These are phyloP conservation scores for Stagonosporopsis cucurbitacearum DNA, from an alignment of 2,329 filamentous ascomycete genomes.

Conservation along the genomic window DNA sequence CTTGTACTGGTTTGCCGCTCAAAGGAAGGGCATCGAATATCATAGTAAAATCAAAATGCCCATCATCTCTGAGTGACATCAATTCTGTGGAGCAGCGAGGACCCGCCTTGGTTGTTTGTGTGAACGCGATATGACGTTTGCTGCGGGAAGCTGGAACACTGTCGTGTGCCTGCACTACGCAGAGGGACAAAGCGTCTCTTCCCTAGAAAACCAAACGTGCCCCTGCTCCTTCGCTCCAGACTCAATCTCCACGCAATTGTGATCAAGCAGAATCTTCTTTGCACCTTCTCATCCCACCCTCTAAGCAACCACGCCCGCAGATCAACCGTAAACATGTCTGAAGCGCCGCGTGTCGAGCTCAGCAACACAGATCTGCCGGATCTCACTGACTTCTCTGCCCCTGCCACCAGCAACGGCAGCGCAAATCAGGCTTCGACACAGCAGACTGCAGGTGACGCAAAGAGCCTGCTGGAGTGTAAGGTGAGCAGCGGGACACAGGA, in stretches of 20 bases:
- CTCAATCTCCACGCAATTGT: constrained; percentile 6
- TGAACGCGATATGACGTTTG: constrained; percentile 19
- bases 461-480: constrained; percentile 53
- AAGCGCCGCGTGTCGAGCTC: constrained; percentile 42
- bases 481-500: constrained; percentile 47
- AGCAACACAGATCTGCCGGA: constrained; percentile 35
- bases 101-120: constrained; percentile 16
- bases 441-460: constrained; percentile 38
- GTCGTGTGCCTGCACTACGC: constrained; percentile 13
- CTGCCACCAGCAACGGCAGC: constrained; percentile 33
- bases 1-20: constrained; percentile 5
- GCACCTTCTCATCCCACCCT: not conserved
- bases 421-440: constrained; percentile 28
- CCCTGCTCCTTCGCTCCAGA: constrained; percentile 3
- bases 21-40: constrained; percentile 7
- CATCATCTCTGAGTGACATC: constrained; percentile 13
- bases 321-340: constrained; percentile 34
- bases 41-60: not conserved
- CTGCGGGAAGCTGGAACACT: constrained; percentile 17
- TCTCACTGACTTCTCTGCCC: constrained; percentile 34
- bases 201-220: constrained; percentile 16
- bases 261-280: not conserved
- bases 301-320: not conserved
- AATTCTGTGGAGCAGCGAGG: constrained; percentile 13
- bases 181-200: constrained; percentile 15